phyloP scores from a whole-genome alignment of 2,329 filamentous ascomycete genomes.

The Shiraia sp. region DNA sequence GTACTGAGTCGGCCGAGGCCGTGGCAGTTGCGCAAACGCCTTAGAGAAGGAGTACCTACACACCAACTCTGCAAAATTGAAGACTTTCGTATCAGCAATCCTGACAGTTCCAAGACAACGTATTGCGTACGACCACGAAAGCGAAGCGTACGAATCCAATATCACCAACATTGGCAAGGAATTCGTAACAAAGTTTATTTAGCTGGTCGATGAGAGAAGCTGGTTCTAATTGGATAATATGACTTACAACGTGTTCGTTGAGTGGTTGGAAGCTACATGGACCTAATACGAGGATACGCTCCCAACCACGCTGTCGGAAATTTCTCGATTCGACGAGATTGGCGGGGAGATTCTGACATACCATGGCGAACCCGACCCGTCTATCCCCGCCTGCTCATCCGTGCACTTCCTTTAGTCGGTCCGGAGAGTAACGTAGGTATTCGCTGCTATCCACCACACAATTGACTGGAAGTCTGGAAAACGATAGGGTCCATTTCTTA shows the following conservation, averaged over 20 bases:
- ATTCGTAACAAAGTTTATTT: constrained; percentile 50
- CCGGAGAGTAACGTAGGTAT: constrained; percentile 52
- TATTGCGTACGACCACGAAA: constrained; percentile 43
- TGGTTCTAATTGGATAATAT: constrained; percentile 38
- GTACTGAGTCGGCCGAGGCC: constrained; percentile 35
- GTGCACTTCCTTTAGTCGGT: constrained; percentile 62
- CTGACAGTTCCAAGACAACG: constrained; percentile 41
- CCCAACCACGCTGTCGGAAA: constrained; percentile 59
- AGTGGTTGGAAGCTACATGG: constrained; percentile 58
- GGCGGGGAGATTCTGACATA: constrained; percentile 63
- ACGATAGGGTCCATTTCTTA: too few relatives aligned
- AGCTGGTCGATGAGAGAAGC: constrained; percentile 39
- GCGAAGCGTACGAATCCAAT: constrained; percentile 36
- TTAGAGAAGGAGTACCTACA: constrained; percentile 42
- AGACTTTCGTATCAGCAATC: constrained; percentile 47
- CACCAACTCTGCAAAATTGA: constrained; percentile 44
- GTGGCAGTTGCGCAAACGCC: constrained; percentile 20
- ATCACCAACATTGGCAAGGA: constrained; percentile 44
- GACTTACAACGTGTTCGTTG: constrained; percentile 61
- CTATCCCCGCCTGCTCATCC: constrained; percentile 58
- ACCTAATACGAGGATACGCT: constrained; percentile 55
- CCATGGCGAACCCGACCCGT: constrained; percentile 61
- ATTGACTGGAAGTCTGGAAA: constrained; percentile 49
- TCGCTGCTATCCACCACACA: constrained; percentile 30
- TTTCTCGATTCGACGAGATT: constrained; percentile 53